Evolutionary conservation across 225 moss, liverwort and hornwort genomes (phyloP).

Genomic region (Sphagnum tenellum): DNA sequence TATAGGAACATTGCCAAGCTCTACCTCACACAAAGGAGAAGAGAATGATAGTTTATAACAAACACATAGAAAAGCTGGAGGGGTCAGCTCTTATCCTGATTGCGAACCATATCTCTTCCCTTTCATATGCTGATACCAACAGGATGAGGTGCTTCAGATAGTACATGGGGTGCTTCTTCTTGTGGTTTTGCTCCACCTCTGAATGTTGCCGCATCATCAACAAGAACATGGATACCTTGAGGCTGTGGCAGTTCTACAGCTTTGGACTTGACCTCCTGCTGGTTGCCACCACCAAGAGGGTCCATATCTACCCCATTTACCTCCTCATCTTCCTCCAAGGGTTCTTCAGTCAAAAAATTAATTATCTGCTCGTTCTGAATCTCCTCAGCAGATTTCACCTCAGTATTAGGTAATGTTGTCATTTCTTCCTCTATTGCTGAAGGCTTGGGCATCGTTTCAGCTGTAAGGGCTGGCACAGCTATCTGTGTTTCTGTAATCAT

Average conservation of each 20-base stretch:
- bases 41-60: too few relatives aligned
- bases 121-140: too few relatives aligned
- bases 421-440: constrained; percentile 9
- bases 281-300: constrained; percentile 1
- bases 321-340: background rate
- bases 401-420: constrained; percentile 14
- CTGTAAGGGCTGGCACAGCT: constrained; percentile 6
- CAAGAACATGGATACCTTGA: constrained; percentile 45
- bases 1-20: too few relatives aligned
- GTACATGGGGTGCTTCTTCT: background rate
- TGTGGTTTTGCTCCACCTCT: constrained; percentile 11
- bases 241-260: constrained; percentile 11
- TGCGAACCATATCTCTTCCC: too few relatives aligned
- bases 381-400: background rate
- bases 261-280: constrained; percentile 5
- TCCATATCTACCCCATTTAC: constrained; percentile 15
- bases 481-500: constrained; percentile 2
- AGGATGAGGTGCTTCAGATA: too few relatives aligned
- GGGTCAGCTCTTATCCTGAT: too few relatives aligned
- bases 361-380: constrained; percentile 1
- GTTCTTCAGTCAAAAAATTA: background rate
- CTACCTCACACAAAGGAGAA: too few relatives aligned
- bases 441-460: background rate
- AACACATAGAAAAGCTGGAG: too few relatives aligned
- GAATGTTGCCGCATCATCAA: constrained; percentile 20